phyloP scores from a whole-genome alignment of 2,329 filamentous ascomycete species.

The Aspergillus phoenicis region DNA sequence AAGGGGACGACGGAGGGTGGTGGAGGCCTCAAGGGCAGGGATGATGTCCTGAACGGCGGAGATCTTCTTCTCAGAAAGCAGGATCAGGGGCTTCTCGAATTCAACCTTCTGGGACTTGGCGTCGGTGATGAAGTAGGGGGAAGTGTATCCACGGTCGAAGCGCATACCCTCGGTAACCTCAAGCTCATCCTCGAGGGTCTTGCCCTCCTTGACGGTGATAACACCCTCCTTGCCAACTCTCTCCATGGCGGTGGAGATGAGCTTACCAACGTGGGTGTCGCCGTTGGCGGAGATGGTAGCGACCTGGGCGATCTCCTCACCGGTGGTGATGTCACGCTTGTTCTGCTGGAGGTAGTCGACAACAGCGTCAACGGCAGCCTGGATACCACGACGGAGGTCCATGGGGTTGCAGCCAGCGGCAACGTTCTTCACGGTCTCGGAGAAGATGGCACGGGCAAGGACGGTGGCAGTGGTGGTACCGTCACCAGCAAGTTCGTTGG shows the following conservation, averaged over 20 bases:
- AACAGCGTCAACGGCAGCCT: slow-evolving; percentile 92
- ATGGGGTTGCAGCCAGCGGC: slow-evolving; percentile 99
- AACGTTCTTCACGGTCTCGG: slow-evolving; percentile 99
- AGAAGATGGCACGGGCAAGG: slow-evolving; percentile 96
- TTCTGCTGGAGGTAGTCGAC: slow-evolving; percentile 93
- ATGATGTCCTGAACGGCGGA: slow-evolving; percentile 99
- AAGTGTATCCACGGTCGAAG: slow-evolving; percentile 98
- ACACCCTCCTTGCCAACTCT: slow-evolving; percentile 99
- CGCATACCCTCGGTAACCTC: slow-evolving; percentile 99
- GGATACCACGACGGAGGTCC: slow-evolving; percentile 95
- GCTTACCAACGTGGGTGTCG: slow-evolving; percentile 88
- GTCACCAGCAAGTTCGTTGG: slow-evolving; percentile 98
- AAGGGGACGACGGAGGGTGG: slow-evolving; percentile 89
- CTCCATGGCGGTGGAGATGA: slow-evolving; percentile 99
- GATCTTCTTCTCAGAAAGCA: slow-evolving; percentile 99
- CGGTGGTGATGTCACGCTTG: slow-evolving; percentile 98
- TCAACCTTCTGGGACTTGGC: slow-evolving; percentile 98
- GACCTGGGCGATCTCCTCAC: slow-evolving; percentile 94
- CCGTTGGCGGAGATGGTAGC: slow-evolving; percentile 98
- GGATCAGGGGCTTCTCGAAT: slow-evolving; percentile 98
- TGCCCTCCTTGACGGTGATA: slow-evolving; percentile 99
- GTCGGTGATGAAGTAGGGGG: slow-evolving; percentile 99
- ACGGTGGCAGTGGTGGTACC: slow-evolving; percentile 98
- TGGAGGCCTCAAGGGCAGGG: slow-evolving; percentile 94
- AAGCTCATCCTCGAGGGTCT: slow-evolving; percentile 96